A percentile compares a stretch with the other conserved stretches of the same genome.
Evolutionary conservation across 306 rosid species (phyloP).

Genomic region (Lathyrus sativus): DNA sequence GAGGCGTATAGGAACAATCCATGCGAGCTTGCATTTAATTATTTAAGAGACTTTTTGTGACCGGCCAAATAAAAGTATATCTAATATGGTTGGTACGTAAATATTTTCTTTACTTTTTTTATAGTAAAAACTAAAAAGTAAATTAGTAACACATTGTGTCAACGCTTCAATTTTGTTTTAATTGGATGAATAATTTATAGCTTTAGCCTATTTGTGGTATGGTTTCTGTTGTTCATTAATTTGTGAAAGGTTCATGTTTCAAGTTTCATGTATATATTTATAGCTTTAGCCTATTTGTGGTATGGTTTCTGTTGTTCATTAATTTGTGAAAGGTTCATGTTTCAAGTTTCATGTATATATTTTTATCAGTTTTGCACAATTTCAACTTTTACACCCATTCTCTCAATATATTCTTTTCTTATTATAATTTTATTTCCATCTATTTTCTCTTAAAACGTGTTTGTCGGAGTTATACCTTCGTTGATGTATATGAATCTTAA

Average conservation of each 20-base stretch:
- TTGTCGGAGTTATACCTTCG: too few species aligned
- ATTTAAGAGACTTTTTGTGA: conserved; percentile 43
- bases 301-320: background rate
- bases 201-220: background rate
- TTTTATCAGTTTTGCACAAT: background rate
- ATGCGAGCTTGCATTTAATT: background rate
- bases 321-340: background rate
- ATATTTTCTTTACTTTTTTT: background rate
- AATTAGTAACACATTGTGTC: background rate
- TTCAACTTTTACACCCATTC: background rate
- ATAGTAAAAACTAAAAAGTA: background rate
- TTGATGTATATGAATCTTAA: too few species aligned
- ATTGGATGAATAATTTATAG: background rate
- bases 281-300: background rate
- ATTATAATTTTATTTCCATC: too few species aligned
- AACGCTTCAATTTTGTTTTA: background rate
- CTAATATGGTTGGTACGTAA: conserved; percentile 4
- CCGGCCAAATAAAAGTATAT: conserved; percentile 15
- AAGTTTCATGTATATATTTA: background rate
- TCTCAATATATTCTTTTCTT: too few species aligned
- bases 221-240: background rate
- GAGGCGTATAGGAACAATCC: conserved; percentile 15
- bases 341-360: background rate
- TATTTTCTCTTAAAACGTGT: too few species aligned
- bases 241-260: background rate